Percentiles rank a stretch among this genome's conserved stretches.
These are phyloP conservation scores for Lablab purpureus DNA, from an alignment of 306 rosid species.

Conservation along the genomic window DNA sequence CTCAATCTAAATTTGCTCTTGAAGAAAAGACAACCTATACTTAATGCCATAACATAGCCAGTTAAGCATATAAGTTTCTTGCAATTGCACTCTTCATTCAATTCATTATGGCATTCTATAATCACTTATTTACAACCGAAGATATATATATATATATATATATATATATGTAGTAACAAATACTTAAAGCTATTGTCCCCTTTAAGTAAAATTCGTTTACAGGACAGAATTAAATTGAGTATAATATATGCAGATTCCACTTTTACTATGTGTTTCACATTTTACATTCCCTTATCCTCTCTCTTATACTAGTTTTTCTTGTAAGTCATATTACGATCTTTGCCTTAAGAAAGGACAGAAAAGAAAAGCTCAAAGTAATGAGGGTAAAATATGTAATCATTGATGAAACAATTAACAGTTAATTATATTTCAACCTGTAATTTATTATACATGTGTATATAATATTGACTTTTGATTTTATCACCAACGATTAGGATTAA, in stretches of 20 bases:
- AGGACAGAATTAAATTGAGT: too few relatives aligned
- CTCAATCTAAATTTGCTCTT: neutral
- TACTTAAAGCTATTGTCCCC: constrained; percentile 32
- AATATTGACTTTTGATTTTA: neutral
- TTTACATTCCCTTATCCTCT: neutral
- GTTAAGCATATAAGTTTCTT: neutral
- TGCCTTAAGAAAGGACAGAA: neutral
- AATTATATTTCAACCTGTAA: neutral
- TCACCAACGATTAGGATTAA: neutral
- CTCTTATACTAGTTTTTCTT: neutral
- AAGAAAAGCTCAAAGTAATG: neutral
- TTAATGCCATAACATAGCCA: constrained; percentile 3
- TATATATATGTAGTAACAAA: constrained; percentile 1
- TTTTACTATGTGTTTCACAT: neutral
- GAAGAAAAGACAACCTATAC: constrained; percentile 3
- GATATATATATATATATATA: too few relatives aligned
- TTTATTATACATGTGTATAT: neutral
- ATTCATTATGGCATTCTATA: constrained; percentile 10
- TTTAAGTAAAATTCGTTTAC: neutral
- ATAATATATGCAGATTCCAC: too few relatives aligned
- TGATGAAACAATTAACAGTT: neutral
- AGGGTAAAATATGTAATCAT: neutral
- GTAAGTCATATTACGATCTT: neutral
- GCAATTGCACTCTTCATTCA: neutral
- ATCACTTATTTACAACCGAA: neutral